Conservation (phyloP, 163 green algal species). For the Volvox carteri region DNA sequence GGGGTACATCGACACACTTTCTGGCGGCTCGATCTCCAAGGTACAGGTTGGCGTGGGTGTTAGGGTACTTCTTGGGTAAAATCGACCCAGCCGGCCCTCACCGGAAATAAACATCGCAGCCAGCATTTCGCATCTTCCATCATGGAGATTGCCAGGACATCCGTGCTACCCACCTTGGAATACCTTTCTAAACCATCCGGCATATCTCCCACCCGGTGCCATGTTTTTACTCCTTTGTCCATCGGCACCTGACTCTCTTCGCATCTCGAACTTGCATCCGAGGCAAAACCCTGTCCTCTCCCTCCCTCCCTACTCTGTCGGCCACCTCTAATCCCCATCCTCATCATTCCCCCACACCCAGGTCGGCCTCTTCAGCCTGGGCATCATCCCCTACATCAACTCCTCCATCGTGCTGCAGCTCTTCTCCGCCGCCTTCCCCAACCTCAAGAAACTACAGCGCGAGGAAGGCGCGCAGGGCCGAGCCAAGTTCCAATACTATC, state of each 20-base stretch:
- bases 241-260: too few species aligned
- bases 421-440: conserved; percentile 89
- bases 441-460: conserved; percentile 95
- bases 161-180: too few species aligned
- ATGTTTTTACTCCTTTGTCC: too few species aligned
- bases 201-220: too few species aligned
- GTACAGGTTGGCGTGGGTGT: conserved; percentile 56
- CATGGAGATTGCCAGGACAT: too few species aligned
- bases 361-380: conserved; percentile 96
- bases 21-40: conserved; percentile 92
- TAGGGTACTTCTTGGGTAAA: not conserved
- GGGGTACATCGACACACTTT: conserved; percentile 94
- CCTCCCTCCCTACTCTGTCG: not conserved
- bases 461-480: conserved; percentile 93
- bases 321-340: not conserved
- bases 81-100: too few species aligned
- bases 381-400: conserved; percentile 99
- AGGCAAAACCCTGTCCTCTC: too few species aligned
- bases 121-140: too few species aligned
- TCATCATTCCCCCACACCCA: conserved; percentile 53
- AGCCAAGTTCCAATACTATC: conserved; percentile 92
- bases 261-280: too few species aligned
- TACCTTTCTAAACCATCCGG: too few species aligned
- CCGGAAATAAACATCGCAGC: too few species aligned
- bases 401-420: conserved; percentile 97